Base-by-base conservation (phyloP, 306 rosid genomes). In the Trichosanthes truncata region DNA sequence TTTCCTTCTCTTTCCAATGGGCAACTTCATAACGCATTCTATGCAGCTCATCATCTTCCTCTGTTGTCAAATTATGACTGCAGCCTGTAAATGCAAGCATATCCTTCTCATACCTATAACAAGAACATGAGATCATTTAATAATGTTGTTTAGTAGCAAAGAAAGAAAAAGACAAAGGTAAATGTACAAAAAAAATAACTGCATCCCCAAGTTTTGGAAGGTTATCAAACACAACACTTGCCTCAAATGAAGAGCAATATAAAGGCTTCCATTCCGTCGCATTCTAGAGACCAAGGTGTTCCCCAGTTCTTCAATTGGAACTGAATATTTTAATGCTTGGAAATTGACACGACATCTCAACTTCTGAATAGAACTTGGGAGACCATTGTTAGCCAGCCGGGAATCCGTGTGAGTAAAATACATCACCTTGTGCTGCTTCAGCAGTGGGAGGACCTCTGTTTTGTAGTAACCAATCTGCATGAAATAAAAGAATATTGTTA, bases 1-100 rank as follows among this genome's bases (percentile, higher is more conserved):
- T 95, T 81, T 95, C 99, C 82, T 93, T 95, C 89, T 95, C 97
- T 89, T 95, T 95, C 99, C 99, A 95, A 88, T 95, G 99, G 82
- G 89, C 69, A 31, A 95, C 97, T 90, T 91, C 97, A 79, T 90
- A 88, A 59, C 99, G 89, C 99, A 95, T 93, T 84, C 63, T 93
- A 52, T 76, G 78, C 66, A 95, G 88, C 87, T 93, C 93, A 36
- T 93, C 93, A 23, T 87, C 96, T 82, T 95, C 99, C 80, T 88
- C 94, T 73, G 84, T 88, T 13, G 93, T 91, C 93, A 95, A 89
- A 85, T 82, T 89, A 83, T 95, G 97, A 79, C 99, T 90, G 91
- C 99, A 93, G 68, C 99, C 99, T 5, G 97, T 95, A 84, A 95
- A 95, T 67, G 99, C 93, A 86, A 95, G 97, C 99, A 95, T 95